Evolutionary conservation across 2,329 filamentous ascomycete genomes (phyloP).

Genomic region (Sporothrix brunneoviolacea): DNA sequence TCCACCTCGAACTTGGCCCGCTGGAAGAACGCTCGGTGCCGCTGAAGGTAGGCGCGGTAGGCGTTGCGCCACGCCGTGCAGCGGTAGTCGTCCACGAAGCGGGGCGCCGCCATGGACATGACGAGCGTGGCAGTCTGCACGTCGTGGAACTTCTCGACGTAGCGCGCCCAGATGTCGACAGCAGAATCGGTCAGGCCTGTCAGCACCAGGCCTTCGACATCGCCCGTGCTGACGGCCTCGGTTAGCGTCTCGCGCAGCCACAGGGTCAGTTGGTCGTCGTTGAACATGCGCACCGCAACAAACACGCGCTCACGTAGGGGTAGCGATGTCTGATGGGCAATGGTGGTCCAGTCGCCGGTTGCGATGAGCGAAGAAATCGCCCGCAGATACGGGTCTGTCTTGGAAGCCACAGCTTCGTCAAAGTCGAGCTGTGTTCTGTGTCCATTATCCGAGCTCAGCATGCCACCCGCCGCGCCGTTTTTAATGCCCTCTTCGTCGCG

Average conservation of each 20-base stretch:
- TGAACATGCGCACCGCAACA: conserved; percentile 62
- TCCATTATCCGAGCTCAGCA: not conserved
- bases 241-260: conserved; percentile 64
- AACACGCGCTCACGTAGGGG: conserved; percentile 68
- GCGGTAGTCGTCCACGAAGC: conserved; percentile 70
- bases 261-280: conserved; percentile 53
- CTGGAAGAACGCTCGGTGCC: conserved; percentile 66
- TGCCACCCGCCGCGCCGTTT: conserved; percentile 7
- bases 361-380: conserved; percentile 73
- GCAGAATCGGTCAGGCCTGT: conserved; percentile 68
- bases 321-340: conserved; percentile 66
- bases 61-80: conserved; percentile 66
- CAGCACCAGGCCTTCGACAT: conserved; percentile 71
- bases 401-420: conserved; percentile 52
- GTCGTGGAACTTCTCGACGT: conserved; percentile 69
- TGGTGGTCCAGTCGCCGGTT: conserved; percentile 67
- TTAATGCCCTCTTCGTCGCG: conserved; percentile 38
- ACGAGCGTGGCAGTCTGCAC: conserved; percentile 73
- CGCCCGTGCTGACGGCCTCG: conserved; percentile 56
- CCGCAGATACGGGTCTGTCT: conserved; percentile 71
- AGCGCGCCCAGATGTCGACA: conserved; percentile 69
- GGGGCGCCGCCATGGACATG: conserved; percentile 65
- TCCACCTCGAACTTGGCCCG: conserved; percentile 73
- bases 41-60: conserved; percentile 66
- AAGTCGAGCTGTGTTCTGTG: conserved; percentile 42